Base-by-base conservation (phyloP, 371 early-diverging fungal genomes). In the Zancudomyces culisetae region DNA sequence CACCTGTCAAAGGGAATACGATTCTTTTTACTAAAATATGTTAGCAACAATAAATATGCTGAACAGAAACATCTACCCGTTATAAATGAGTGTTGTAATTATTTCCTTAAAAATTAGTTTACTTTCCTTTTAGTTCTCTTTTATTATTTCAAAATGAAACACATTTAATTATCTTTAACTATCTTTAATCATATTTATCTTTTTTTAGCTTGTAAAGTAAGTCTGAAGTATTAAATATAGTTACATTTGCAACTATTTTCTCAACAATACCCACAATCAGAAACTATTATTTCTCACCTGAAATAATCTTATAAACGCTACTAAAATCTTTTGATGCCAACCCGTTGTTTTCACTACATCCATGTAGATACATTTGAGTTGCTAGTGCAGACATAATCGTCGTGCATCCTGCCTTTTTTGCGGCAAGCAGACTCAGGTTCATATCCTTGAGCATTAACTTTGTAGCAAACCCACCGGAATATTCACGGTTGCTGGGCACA, bases 381-480 rank as follows among this genome's bases (percentile, higher is more conserved):
- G 88, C 83, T 24, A 81, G 55, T 1, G 82, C 72, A 4, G 89
- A 89, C 24, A 94, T 60, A 39, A 79, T 28, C 1, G 88, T 77
- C 21, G 79, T 74, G 1, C 73, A 68, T 42, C 79, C 70, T n/a
- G 75, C 70, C n/a, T 79, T 77, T 24, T 74, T 71, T 24, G 98
- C 96, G 2, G 94, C 90, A 52, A 81, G 77, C 43, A 88, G 73
- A 12, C 93, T 95, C 49, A 96, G 67, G 0, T 86, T 75, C 69
- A 95, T 59, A 64, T 97, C 98, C 73, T 97, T 97, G 30, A 85
- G 82, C 87, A 93, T 92, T 55, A 97, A 63, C 19, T 73, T 68
- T 35, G 78, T 78, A 26, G 80, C 85, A 63, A 97, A 97, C 21
- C 98, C 98, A 46, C 90, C 94, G 27, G 74, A 68, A 64, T 95